phyloP scores from a whole-genome alignment of 306 rosid species.

The Corylus heterophylla region DNA sequence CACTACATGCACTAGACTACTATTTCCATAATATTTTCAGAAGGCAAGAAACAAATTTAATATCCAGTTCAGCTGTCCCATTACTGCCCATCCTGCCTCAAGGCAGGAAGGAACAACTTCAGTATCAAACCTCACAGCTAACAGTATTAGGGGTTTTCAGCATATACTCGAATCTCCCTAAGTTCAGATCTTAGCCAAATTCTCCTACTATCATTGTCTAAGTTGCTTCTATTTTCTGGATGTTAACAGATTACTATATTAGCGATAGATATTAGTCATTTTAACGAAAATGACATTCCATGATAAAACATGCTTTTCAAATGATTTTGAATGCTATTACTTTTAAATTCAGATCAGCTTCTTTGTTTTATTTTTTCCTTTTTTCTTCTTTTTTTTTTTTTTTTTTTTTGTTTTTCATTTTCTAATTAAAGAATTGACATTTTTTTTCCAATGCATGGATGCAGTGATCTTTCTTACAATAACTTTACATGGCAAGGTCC shows the following conservation, averaged over 20 bases:
- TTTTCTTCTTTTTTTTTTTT: background rate
- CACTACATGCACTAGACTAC: background rate
- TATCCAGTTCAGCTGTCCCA: background rate
- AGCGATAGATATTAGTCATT: background rate
- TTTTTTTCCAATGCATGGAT: constrained; percentile 21
- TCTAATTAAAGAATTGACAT: background rate
- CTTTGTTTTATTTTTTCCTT: background rate
- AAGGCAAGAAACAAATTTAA: background rate
- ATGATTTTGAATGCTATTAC: background rate
- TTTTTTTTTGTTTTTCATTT: background rate
- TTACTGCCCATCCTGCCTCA: background rate
- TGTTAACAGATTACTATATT: background rate
- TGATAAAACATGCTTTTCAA: background rate
- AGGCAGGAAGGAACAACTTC: background rate
- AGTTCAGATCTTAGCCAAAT: background rate
- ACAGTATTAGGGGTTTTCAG: background rate
- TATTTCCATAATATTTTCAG: background rate
- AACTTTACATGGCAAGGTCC: constrained; percentile 73
- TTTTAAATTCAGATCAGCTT: background rate
- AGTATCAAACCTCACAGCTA: background rate
- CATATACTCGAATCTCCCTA: background rate
- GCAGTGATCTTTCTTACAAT: constrained; percentile 94
- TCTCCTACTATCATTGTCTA: background rate
- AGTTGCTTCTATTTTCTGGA: background rate
- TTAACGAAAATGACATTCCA: background rate